phyloP scores from a whole-genome alignment of 2,329 filamentous ascomycete species.

The Nemania sp. region DNA sequence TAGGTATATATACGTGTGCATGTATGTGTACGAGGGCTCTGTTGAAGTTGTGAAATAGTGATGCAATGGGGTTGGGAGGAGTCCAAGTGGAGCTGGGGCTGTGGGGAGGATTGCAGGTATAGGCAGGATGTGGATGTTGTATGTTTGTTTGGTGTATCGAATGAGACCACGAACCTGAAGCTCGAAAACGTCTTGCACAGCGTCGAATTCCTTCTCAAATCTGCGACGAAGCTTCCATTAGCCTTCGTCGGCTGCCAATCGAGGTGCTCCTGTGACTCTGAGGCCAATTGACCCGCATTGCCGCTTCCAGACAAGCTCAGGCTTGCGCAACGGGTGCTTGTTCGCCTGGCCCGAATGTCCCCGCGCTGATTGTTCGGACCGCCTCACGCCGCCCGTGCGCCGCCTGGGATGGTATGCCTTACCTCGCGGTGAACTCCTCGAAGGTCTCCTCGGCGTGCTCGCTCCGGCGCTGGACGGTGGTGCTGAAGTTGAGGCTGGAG shows the following conservation, averaged over 20 bases:
- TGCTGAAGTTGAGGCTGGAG: conserved; percentile 63
- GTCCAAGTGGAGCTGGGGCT: conserved; percentile 10
- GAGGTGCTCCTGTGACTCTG: background rate
- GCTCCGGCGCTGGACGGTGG: conserved; percentile 57
- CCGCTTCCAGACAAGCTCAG: conserved; percentile 17
- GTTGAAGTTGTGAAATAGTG: background rate
- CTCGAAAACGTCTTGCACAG: conserved; percentile 98
- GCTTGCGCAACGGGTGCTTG: background rate
- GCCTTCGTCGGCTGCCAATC: conserved; percentile 46
- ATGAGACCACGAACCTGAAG: conserved; percentile 72
- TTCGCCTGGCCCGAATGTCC: background rate
- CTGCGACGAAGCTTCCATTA: conserved; percentile 55
- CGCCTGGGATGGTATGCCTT: conserved; percentile 44
- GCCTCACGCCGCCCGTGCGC: background rate
- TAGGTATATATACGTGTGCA: background rate
- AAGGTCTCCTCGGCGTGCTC: conserved; percentile 93
- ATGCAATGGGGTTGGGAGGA: conserved; percentile 8
- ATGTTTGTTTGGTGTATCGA: background rate
- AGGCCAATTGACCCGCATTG: conserved; percentile 32
- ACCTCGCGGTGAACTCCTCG: conserved; percentile 98
- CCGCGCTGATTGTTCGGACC: background rate
- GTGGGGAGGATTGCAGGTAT: background rate
- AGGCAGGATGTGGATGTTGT: background rate
- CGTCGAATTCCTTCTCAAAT: conserved; percentile 99
- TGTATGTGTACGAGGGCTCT: background rate